phyloP scores from a whole-genome alignment of 2,329 filamentous ascomycete genomes.

The Xylariaceae sp. region DNA sequence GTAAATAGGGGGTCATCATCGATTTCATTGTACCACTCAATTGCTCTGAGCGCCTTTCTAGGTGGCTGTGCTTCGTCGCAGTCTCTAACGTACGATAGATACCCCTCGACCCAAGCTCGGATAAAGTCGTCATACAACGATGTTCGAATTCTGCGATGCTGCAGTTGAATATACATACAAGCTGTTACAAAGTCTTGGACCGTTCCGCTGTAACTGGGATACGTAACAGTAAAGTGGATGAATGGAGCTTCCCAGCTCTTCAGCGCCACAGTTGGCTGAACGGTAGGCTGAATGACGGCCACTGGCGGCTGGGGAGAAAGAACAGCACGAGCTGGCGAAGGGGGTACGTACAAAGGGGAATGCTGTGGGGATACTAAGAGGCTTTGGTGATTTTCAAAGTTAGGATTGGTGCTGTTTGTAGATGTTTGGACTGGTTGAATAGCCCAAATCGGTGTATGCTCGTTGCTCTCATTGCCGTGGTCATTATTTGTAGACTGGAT shows the following conservation, averaged over 20 bases:
- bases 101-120: conserved; percentile 41
- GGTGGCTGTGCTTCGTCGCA: conserved; percentile 35
- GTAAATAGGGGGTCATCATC: conserved; percentile 39
- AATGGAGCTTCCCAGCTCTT: conserved; percentile 33
- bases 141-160: conserved; percentile 36
- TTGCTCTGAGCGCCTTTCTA: conserved; percentile 34
- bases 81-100: conserved; percentile 38
- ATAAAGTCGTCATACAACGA: conserved; percentile 46
- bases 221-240: conserved; percentile 36
- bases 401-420: neutral
- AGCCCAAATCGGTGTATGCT: conserved; percentile 10
- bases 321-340: conserved; percentile 12
- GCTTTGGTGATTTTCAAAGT: neutral
- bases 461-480: neutral
- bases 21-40: conserved; percentile 44
- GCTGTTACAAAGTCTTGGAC: conserved; percentile 40
- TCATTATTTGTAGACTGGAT: conserved; percentile 36
- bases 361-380: neutral
- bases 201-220: conserved; percentile 39
- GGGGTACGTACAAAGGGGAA: conserved; percentile 26
- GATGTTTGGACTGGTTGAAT: conserved; percentile 4
- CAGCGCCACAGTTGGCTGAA: conserved; percentile 4
- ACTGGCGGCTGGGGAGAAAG: conserved; percentile 11
- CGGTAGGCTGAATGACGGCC: neutral
- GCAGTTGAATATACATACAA: conserved; percentile 39